phyloP scores from a whole-genome alignment of 208 protist species.

The Trypanosoma rangeli region DNA sequence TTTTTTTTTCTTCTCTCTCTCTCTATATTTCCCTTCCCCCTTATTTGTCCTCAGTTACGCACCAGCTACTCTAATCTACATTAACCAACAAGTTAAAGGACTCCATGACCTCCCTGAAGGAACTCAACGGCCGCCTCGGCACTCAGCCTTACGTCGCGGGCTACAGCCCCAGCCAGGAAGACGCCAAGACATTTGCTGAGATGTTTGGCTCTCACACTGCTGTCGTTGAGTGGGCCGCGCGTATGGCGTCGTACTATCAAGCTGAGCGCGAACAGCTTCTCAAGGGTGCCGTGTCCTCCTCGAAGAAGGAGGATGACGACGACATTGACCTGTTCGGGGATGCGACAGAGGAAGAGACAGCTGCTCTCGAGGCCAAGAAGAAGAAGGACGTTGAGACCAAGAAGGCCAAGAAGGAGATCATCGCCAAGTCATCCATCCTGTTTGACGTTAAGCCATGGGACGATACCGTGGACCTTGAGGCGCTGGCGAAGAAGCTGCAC shows the following conservation, averaged over 20 bases:
- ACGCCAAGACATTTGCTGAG: conserved; percentile 80
- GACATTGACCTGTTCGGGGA: conserved; percentile 92
- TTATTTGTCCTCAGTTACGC: conserved; percentile 2
- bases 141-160: conserved; percentile 82
- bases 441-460: conserved; percentile 95
- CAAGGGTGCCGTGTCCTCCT: conserved; percentile 28
- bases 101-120: conserved; percentile 81
- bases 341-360: conserved; percentile 82
- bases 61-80: conserved; percentile 2
- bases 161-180: conserved; percentile 78
- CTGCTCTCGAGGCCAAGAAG: conserved; percentile 89
- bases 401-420: conserved; percentile 78
- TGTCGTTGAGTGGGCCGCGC: conserved; percentile 85
- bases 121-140: conserved; percentile 84
- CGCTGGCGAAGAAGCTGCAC: conserved; percentile 84
- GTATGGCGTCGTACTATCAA: conserved; percentile 92
- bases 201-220: conserved; percentile 81
- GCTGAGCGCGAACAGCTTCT: conserved; percentile 74
- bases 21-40: background rate
- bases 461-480: conserved; percentile 87
- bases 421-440: conserved; percentile 91
- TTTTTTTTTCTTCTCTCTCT: conserved; percentile 4
- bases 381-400: conserved; percentile 79
- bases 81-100: conserved; percentile 4
- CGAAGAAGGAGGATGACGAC: conserved; percentile 56